phyloP scores from a whole-genome alignment of 805 yeast species.

The Metschnikowia baotianmanensis region DNA sequence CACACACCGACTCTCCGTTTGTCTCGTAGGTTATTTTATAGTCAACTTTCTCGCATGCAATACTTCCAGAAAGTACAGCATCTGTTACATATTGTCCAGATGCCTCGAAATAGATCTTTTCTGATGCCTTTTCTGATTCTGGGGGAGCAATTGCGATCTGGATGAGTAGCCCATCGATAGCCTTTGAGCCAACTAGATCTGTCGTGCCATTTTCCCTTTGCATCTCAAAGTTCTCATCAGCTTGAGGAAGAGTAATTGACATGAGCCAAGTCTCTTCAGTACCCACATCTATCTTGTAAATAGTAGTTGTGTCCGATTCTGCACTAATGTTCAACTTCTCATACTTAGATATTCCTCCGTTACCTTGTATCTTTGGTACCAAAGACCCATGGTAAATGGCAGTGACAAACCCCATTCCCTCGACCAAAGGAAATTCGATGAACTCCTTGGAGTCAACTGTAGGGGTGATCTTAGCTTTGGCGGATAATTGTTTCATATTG shows the following conservation, averaged over 20 bases:
- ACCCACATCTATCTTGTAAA: constrained; percentile 39
- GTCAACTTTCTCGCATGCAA: constrained; percentile 43
- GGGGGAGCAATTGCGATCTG: constrained; percentile 52
- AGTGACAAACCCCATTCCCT: constrained; percentile 60
- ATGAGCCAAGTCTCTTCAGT: constrained; percentile 49
- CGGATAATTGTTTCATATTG: constrained; percentile 43
- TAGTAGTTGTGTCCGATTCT: constrained; percentile 18
- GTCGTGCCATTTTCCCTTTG: constrained; percentile 26
- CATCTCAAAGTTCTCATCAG: constrained; percentile 24
- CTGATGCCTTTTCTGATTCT: constrained; percentile 19
- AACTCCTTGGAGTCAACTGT: constrained; percentile 25
- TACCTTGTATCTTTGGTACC: constrained; percentile 37
- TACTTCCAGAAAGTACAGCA: constrained; percentile 48
- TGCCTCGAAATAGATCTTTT: constrained; percentile 53
- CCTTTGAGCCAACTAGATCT: constrained; percentile 31
- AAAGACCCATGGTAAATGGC: constrained; percentile 52
- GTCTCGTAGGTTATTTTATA: constrained; percentile 51
- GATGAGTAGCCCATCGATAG: constrained; percentile 43
- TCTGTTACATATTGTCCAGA: constrained; percentile 66
- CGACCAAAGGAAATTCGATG: constrained; percentile 50
- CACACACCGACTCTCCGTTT: constrained; percentile 48
- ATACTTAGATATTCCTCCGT: constrained; percentile 1
- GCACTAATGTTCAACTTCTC: not conserved
- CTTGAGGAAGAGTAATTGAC: constrained; percentile 37
- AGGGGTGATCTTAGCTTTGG: constrained; percentile 19